phyloP scores from a whole-genome alignment of 345 rosid species.

The Eucalyptus curtisii region DNA sequence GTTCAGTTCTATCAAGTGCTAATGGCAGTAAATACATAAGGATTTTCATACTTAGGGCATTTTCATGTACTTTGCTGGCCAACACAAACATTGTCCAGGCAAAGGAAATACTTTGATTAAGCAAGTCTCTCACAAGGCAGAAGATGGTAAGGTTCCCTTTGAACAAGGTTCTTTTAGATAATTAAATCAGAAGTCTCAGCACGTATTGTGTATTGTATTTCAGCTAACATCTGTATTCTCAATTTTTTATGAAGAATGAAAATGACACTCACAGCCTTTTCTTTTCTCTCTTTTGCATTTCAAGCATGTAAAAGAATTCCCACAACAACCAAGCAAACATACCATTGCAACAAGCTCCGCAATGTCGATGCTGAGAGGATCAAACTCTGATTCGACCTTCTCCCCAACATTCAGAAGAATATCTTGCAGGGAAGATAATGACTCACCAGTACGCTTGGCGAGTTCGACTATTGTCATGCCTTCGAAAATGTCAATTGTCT shows the following conservation, averaged over 20 bases:
- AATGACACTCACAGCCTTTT: background rate
- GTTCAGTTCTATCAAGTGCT: background rate
- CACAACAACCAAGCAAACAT: conserved; percentile 1
- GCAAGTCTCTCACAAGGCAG: background rate
- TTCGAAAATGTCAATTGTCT: conserved; percentile 69
- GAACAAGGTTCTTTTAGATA: background rate
- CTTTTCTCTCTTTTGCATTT: background rate
- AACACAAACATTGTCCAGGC: background rate
- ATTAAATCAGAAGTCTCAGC: background rate
- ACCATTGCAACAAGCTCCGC: conserved; percentile 94
- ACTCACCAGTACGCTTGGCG: conserved; percentile 56
- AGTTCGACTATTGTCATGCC: conserved; percentile 84
- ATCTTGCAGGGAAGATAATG: conserved; percentile 41
- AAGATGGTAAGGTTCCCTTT: background rate
- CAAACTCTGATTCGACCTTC: conserved; percentile 64
- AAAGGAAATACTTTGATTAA: background rate
- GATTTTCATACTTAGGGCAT: background rate
- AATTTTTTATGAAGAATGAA: background rate
- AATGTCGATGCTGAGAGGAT: conserved; percentile 68
- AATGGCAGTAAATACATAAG: background rate
- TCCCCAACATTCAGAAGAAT: conserved; percentile 81
- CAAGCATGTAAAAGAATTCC: background rate
- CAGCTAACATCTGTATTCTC: background rate
- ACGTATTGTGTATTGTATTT: background rate
- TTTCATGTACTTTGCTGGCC: background rate